phyloP scores from a whole-genome alignment of 176 grass and related monocot genomes.

The Oryza punctata region DNA sequence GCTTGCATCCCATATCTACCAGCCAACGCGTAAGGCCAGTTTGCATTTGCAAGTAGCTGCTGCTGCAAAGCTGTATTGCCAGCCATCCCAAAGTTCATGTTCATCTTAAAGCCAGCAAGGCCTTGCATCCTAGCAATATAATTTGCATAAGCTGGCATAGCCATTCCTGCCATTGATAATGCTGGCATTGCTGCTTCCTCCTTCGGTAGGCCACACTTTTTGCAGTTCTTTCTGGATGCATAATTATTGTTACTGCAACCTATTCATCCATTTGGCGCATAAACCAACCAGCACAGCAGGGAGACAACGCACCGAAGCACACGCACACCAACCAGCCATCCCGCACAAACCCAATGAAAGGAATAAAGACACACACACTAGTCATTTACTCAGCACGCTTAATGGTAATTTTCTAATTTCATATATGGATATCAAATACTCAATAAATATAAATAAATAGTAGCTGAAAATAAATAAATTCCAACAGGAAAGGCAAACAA shows the following conservation, averaged over 20 bases:
- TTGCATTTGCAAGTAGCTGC: constrained; percentile 58
- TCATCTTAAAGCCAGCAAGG: constrained; percentile 68
- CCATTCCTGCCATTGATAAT: constrained; percentile 72
- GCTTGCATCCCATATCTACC: constrained; percentile 67
- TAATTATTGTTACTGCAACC: constrained; percentile 99
- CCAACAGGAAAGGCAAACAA: background rate
- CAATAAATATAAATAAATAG: constrained; percentile 24
- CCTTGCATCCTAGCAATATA: constrained; percentile 65
- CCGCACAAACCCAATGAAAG: constrained; percentile 63
- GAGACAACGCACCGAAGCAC: constrained; percentile 56
- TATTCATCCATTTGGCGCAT: constrained; percentile 70
- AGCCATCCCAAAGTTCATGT: constrained; percentile 62
- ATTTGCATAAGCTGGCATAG: constrained; percentile 71
- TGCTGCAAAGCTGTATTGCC: constrained; percentile 67
- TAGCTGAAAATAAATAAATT: background rate
- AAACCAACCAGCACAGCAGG: constrained; percentile 68
- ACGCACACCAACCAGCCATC: constrained; percentile 71
- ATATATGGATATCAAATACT: constrained; percentile 25
- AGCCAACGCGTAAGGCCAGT: constrained; percentile 58
- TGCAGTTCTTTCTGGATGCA: constrained; percentile 99
- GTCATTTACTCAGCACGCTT: constrained; percentile 57
- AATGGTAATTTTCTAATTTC: constrained; percentile 39
- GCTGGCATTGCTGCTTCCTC: constrained; percentile 92
- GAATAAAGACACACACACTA: constrained; percentile 52
- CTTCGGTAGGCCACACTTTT: constrained; percentile 93